Percentiles rank a stretch among this genome's conserved stretches.
Evolutionary conservation across 1,284 basidiomycete genomes (phyloP).

Genomic region (Fistulinella staudtii): DNA sequence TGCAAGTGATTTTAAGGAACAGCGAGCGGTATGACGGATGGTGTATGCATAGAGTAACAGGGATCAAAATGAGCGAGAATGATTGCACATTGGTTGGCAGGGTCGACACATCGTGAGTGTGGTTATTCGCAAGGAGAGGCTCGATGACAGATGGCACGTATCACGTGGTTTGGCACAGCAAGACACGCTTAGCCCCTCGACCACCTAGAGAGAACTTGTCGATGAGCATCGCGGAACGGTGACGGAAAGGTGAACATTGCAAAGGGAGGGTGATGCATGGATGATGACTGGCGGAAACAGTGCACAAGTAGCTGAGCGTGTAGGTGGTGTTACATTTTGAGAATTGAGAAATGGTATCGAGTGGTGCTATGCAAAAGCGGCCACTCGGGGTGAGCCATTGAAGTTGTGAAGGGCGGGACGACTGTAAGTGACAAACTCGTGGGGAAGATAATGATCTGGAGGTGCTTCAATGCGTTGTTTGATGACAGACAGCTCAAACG

Average conservation of each 20-base stretch:
- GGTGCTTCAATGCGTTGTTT: conserved; percentile 63
- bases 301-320: conserved; percentile 53
- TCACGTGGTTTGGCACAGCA: conserved; percentile 26
- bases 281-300: conserved; percentile 62
- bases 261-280: conserved; percentile 72
- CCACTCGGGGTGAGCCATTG: conserved; percentile 42
- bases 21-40: conserved; percentile 39
- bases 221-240: conserved; percentile 47
- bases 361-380: conserved; percentile 52
- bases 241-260: conserved; percentile 52
- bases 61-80: conserved; percentile 43
- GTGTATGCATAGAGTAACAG: conserved; percentile 50
- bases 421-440: conserved; percentile 73
- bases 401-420: conserved; percentile 68
- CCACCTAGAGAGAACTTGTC: conserved; percentile 42
- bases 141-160: conserved; percentile 14
- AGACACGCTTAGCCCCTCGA: conserved; percentile 12
- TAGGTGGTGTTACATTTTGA: conserved; percentile 78
- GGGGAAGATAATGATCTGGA: conserved; percentile 71
- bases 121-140: conserved; percentile 30
- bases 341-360: conserved; percentile 27
- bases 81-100: conserved; percentile 38
- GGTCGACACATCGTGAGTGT: conserved; percentile 23
- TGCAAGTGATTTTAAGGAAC: conserved; percentile 37
- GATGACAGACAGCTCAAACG: conserved; percentile 66